Conservation (phyloP, 331 rosid species). For the Quercus lobata region DNA sequence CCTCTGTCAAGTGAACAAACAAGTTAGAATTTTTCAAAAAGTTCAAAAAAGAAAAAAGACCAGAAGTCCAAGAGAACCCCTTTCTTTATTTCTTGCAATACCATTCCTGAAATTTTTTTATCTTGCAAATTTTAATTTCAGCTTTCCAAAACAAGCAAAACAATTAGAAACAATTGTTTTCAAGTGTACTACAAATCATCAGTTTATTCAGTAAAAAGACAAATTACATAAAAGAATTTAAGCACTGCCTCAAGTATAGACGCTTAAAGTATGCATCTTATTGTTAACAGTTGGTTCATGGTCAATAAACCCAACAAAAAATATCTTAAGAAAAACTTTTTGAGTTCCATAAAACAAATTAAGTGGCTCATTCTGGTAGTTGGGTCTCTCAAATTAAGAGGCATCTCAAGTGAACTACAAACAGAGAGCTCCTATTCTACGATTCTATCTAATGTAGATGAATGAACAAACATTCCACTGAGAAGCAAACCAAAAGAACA, state of each 20-base stretch:
- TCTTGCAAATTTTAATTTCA: background rate
- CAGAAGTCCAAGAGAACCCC: background rate
- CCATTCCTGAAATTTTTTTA: background rate
- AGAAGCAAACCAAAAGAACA: background rate
- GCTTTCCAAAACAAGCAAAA: background rate
- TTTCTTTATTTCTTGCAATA: background rate
- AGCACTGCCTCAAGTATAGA: background rate
- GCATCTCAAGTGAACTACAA: background rate
- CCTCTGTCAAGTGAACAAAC: constrained; percentile 34
- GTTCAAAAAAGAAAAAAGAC: background rate
- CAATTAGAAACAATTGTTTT: background rate
- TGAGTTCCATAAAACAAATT: background rate
- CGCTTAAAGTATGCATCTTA: background rate
- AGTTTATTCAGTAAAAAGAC: background rate
- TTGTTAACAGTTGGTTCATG: background rate
- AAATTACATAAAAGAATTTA: background rate
- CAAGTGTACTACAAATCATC: no score
- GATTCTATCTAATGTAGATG: background rate
- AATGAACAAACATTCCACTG: background rate
- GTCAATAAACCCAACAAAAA: background rate
- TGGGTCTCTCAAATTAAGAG: background rate
- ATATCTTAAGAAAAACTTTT: background rate
- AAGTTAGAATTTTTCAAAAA: constrained; percentile 4
- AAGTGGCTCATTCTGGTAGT: background rate
- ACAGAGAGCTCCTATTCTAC: background rate